Evolutionary conservation across 2,329 filamentous ascomycete species (phyloP).

Genomic region (Arachnopeziza araneosa): DNA sequence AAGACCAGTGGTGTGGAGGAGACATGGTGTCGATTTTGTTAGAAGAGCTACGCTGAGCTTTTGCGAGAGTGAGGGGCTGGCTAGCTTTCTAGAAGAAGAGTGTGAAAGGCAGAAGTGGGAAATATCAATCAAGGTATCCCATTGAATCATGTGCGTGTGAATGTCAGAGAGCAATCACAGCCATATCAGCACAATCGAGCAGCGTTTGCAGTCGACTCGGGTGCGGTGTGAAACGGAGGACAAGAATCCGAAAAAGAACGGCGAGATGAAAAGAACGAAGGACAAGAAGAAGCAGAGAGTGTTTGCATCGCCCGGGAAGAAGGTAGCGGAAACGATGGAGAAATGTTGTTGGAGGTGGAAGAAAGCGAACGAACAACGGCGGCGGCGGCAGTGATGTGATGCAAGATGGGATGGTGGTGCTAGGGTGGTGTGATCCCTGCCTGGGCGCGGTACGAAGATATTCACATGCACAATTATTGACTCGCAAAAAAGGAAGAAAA

Average conservation of each 20-base stretch:
- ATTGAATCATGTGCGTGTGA: slow-evolving; percentile 19
- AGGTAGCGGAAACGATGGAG: not conserved
- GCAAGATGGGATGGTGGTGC: not conserved
- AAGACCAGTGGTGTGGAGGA: slow-evolving; percentile 15
- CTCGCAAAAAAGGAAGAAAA: not conserved
- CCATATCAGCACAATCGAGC: slow-evolving; percentile 13
- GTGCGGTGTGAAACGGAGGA: not conserved
- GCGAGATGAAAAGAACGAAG: not conserved
- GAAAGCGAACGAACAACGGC: too few relatives aligned
- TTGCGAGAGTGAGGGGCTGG: not conserved
- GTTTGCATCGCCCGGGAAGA: not conserved
- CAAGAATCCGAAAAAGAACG: not conserved
- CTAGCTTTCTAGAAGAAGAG: not conserved
- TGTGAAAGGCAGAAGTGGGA: not conserved
- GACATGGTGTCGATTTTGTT: slow-evolving; percentile 1
- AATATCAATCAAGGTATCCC: slow-evolving; percentile 26
- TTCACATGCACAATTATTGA: not conserved
- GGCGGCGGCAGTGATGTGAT: too few relatives aligned
- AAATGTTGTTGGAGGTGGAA: not conserved
- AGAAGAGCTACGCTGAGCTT: not conserved
- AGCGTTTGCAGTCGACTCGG: slow-evolving; percentile 16
- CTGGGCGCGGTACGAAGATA: not conserved
- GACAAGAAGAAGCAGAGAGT: not conserved
- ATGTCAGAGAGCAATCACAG: slow-evolving; percentile 14
- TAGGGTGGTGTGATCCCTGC: not conserved